A percentile compares a stretch with the other conserved stretches of the same genome.
Conservation (phyloP, 495 filamentous ascomycete genomes). For the Annulohypoxylon stygium region DNA sequence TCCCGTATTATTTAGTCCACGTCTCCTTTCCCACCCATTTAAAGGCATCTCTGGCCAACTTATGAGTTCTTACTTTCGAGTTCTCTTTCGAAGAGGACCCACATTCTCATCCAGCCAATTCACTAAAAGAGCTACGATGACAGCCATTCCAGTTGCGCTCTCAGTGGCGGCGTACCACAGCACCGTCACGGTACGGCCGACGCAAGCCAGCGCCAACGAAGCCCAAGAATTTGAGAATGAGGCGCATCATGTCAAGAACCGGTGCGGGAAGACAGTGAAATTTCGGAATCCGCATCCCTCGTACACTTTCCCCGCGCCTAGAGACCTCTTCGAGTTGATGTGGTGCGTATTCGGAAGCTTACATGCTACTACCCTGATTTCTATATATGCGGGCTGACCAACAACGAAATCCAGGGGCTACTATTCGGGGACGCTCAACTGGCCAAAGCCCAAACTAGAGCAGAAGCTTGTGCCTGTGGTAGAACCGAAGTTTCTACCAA, state of each 20-base stretch:
- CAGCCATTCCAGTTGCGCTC: slow-evolving; percentile 32
- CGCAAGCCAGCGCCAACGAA: slow-evolving; percentile 21
- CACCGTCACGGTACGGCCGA: slow-evolving; percentile 43
- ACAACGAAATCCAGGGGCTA: slow-evolving; percentile 21
- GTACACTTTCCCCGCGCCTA: slow-evolving; percentile 22
- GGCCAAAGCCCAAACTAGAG: slow-evolving; percentile 66
- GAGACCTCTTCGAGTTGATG: slow-evolving; percentile 5
- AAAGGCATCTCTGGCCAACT: not conserved
- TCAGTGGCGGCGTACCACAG: slow-evolving; percentile 47
- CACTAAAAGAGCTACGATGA: slow-evolving; percentile 31
- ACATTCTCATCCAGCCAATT: slow-evolving; percentile 22
- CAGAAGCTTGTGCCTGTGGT: slow-evolving; percentile 76
- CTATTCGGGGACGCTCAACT: slow-evolving; percentile 5
- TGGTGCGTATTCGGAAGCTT: slow-evolving; percentile 19
- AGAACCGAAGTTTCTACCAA: slow-evolving; percentile 76
- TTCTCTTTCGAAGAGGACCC: slow-evolving; percentile 34
- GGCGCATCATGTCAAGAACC: slow-evolving; percentile 55
- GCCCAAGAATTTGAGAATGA: slow-evolving; percentile 46
- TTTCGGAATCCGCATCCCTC: slow-evolving; percentile 57
- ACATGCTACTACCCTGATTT: not conserved
- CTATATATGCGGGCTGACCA: slow-evolving; percentile 8
- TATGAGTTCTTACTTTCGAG: slow-evolving; percentile 31
- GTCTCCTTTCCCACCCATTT: not conserved
- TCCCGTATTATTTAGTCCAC: not conserved
- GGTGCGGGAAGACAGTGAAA: slow-evolving; percentile 50